Percentiles rank a stretch among this genome's conserved stretches.
Evolutionary conservation across 2,329 filamentous ascomycete species (phyloP).

Genomic region (Monosporascus sp.): DNA sequence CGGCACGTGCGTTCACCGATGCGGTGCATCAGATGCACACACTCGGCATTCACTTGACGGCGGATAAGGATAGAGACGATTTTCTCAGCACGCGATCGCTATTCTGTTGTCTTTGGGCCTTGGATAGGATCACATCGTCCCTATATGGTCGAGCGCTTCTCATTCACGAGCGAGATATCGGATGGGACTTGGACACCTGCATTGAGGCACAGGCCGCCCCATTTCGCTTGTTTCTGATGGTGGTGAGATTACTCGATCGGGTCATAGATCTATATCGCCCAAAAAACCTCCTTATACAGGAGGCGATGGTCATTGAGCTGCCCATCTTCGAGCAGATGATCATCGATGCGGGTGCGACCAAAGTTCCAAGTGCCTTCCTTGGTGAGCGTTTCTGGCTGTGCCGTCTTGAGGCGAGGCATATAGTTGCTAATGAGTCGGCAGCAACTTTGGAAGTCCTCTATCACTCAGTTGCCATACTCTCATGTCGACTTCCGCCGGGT

Average conservation of each 20-base stretch:
- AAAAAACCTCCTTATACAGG: slow-evolving; percentile 39
- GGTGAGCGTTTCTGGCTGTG: slow-evolving; percentile 29
- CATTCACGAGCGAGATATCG: slow-evolving; percentile 56
- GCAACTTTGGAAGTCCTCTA: slow-evolving; percentile 59
- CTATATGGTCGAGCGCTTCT: slow-evolving; percentile 55
- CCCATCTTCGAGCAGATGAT: slow-evolving; percentile 54
- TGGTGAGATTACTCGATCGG: slow-evolving; percentile 50
- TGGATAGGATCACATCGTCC: slow-evolving; percentile 54
- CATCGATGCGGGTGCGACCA: slow-evolving; percentile 46
- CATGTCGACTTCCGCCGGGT: slow-evolving; percentile 46
- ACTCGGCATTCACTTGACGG: slow-evolving; percentile 47
- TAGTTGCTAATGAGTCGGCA: slow-evolving; percentile 23
- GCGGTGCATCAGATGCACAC: slow-evolving; percentile 55
- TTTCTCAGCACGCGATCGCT: slow-evolving; percentile 38
- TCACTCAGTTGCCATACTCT: slow-evolving; percentile 58
- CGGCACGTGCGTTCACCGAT: slow-evolving; percentile 46
- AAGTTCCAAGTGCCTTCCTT: slow-evolving; percentile 42
- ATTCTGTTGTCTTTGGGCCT: slow-evolving; percentile 55
- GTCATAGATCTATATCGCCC: slow-evolving; percentile 58
- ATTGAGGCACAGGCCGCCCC: slow-evolving; percentile 45
- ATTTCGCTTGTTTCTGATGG: slow-evolving; percentile 51
- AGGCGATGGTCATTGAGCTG: slow-evolving; percentile 44
- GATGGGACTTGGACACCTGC: slow-evolving; percentile 45
- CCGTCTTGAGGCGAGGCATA: not conserved
- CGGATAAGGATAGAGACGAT: slow-evolving; percentile 23